Conservation (phyloP, 371 early-diverging fungal genomes). For the Entomophthora muscae region DNA sequence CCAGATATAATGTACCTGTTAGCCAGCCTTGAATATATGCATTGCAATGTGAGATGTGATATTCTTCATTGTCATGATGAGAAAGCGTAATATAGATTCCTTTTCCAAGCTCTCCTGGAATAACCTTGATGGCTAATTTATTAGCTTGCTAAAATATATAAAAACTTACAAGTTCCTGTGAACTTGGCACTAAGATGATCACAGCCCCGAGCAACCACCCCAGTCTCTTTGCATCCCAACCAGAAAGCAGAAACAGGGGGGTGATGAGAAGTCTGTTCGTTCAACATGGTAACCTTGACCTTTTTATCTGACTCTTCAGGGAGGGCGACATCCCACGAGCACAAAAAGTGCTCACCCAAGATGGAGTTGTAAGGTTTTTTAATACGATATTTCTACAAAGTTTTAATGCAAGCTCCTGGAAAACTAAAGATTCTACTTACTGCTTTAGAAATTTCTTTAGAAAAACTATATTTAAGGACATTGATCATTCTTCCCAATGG, state of each 20-base stretch:
- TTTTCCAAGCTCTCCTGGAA: slow-evolving; percentile 25
- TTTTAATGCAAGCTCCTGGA: not conserved
- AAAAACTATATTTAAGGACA: slow-evolving; percentile 43
- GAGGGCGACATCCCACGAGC: slow-evolving; percentile 26
- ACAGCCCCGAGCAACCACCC: slow-evolving; percentile 23
- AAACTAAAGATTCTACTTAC: not conserved
- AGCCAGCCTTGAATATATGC: slow-evolving; percentile 28
- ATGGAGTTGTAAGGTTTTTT: slow-evolving; percentile 39
- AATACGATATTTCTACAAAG: slow-evolving; percentile 15
- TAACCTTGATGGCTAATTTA: slow-evolving; percentile 21
- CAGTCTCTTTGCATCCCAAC: slow-evolving; percentile 25
- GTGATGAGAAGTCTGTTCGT: slow-evolving; percentile 21
- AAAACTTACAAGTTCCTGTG: slow-evolving; percentile 22
- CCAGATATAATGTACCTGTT: slow-evolving; percentile 20
- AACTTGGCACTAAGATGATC: slow-evolving; percentile 38
- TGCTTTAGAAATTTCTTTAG: slow-evolving; percentile 23
- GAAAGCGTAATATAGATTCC: slow-evolving; percentile 30
- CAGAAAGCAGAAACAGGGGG: slow-evolving; percentile 30
- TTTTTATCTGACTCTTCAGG: slow-evolving; percentile 8
- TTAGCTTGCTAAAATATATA: slow-evolving; percentile 1
- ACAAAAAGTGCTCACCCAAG: slow-evolving; percentile 34
- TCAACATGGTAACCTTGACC: slow-evolving; percentile 24
- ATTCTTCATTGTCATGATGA: slow-evolving; percentile 24
- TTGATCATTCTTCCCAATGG: slow-evolving; percentile 43
- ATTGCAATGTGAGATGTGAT: slow-evolving; percentile 23